Evolutionary conservation across 2,329 filamentous ascomycete genomes (phyloP), one percentile per base, ranked within the genome.

Genomic region (Sporothrix variecibatus): DNA sequence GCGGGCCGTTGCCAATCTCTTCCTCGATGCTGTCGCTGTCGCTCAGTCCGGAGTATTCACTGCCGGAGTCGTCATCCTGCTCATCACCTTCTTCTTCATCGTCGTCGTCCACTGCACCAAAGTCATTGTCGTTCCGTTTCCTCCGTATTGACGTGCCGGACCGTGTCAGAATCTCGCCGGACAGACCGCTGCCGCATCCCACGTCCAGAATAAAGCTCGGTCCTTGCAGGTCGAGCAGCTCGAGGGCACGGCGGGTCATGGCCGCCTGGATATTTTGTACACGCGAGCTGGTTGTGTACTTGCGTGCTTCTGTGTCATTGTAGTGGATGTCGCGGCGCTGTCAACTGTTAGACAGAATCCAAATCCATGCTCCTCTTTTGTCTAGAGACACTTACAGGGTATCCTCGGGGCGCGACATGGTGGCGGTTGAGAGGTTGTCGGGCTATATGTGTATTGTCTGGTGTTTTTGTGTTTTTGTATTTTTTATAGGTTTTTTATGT

Each of bases 321-420:
- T 99, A 99, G 87, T 97, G 97, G 81, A 98, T 92, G 85, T 99
- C 96, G 96, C 95, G 70, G 95, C 94, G 81, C 94, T 97, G 17
- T 0, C 0, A 12, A 7, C 2, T 26, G 34, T 51, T 62, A 77
- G 78, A 75, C 75, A 73, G 77, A 77, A 75, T 75, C 3, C 3
- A 31, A 17, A n/a, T 38, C n/a, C 28, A 49, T 1, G 1, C 15
- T 26, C 20, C 15, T 12, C 43, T 65, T 23, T 56, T 49, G 15
- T 5, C 4, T 56, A 17, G 17, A 20, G 23, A 73, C 89, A 73
- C 89, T 80, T 87, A 96, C 93, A 98, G 91, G 77, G 90, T 93
- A 85, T 99, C 96, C 87, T 99, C 96, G 77, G 96, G 96, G 79
- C 96, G 94, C 81, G 96, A 98, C 96, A 99, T 98, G 81, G 65